phyloP scores from a whole-genome alignment of 148 eudicot genomes.

The Dianthus caryophyllus region DNA sequence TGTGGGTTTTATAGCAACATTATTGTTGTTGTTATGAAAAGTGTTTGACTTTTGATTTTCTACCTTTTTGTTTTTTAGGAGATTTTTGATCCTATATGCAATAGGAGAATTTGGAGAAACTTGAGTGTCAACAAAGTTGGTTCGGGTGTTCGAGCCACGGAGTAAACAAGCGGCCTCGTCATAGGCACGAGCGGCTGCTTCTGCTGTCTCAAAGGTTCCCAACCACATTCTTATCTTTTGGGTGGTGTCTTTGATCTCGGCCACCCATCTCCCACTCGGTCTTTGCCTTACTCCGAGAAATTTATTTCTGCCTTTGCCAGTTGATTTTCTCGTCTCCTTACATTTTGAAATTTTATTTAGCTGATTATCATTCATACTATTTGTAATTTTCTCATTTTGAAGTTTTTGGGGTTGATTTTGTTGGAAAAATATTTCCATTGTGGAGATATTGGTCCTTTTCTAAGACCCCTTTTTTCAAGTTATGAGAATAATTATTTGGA shows the following conservation, averaged over 20 bases:
- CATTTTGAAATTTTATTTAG: slow-evolving; percentile 20
- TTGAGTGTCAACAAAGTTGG: slow-evolving; percentile 39
- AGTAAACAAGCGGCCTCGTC: slow-evolving; percentile 69
- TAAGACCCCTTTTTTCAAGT: not conserved
- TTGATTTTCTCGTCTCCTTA: slow-evolving; percentile 34
- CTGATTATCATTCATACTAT: slow-evolving; percentile 12
- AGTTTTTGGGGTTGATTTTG: slow-evolving; percentile 18
- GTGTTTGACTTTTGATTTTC: slow-evolving; percentile 20
- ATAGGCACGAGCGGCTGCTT: slow-evolving; percentile 66
- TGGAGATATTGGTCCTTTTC: not conserved
- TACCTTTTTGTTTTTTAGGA: slow-evolving; percentile 49
- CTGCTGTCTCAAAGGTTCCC: slow-evolving; percentile 66
- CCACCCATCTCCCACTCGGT: slow-evolving; percentile 74
- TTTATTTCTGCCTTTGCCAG: slow-evolving; percentile 34
- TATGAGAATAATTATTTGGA: not conserved
- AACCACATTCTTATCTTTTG: slow-evolving; percentile 66
- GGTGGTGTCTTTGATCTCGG: slow-evolving; percentile 67
- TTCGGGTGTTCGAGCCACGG: slow-evolving; percentile 63
- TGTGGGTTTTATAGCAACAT: slow-evolving; percentile 9
- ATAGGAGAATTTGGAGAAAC: slow-evolving; percentile 51
- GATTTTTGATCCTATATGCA: slow-evolving; percentile 52
- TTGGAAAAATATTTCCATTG: slow-evolving; percentile 50
- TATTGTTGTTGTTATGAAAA: not conserved
- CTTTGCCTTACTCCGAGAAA: slow-evolving; percentile 74
- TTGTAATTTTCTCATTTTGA: slow-evolving; percentile 15